A percentile compares a stretch with the other conserved stretches of the same genome.
Conservation (phyloP, 768 basidiomycete genomes). For the Chalciporus chontae region DNA sequence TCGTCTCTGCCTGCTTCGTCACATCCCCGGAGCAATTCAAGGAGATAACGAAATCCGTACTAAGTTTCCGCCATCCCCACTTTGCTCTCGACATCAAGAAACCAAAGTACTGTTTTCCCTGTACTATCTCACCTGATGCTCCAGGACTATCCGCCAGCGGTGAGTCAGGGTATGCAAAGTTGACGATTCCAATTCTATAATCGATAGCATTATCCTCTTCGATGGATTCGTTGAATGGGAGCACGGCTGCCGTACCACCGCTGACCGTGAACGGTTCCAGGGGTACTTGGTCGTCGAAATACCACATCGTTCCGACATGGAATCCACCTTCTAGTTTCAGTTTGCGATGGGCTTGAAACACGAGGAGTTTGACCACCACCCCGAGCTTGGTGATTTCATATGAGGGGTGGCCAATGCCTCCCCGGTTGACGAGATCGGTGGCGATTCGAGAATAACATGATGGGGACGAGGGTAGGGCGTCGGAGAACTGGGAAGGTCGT, state of each 20-base stretch:
- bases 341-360: conserved; percentile 3
- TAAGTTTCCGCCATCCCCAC: conserved; percentile 10
- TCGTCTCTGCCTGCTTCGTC: background rate
- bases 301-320: conserved; percentile 6
- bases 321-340: conserved; percentile 1
- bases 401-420: no score
- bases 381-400: no score
- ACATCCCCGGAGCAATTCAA: background rate
- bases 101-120: background rate
- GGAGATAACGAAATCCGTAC: conserved; percentile 3
- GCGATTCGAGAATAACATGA: background rate
- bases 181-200: conserved; percentile 6
- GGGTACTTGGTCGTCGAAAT: conserved; percentile 1
- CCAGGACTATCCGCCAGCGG: no score
- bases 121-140: background rate
- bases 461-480: conserved; percentile 10
- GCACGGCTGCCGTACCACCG: conserved; percentile 4
- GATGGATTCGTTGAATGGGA: background rate
- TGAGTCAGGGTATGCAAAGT: background rate
- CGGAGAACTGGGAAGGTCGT: conserved; percentile 5
- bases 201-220: background rate
- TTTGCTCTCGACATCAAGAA: conserved; percentile 5
- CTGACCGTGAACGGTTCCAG: conserved; percentile 2
- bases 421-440: no score
- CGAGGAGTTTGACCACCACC: no score